Evolutionary conservation across 2,329 filamentous ascomycete genomes (phyloP).

Genomic region (Aureobasidium uvarum): DNA sequence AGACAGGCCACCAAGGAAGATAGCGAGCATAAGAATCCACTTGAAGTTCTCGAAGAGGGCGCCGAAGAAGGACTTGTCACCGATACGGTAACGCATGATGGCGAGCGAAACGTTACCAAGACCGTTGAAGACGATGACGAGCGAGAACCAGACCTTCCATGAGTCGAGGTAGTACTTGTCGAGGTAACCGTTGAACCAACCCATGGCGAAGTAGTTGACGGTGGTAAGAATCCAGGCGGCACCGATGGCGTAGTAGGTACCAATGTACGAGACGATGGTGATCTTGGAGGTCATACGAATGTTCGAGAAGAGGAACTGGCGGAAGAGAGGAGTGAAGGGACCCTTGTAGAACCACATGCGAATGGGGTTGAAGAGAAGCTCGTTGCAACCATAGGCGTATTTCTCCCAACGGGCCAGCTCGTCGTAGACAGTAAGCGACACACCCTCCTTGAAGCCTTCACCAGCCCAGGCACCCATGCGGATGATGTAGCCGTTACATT

Average conservation of each 20-base stretch:
- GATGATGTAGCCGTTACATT: constrained; percentile 65
- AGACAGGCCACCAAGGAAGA: constrained; percentile 79
- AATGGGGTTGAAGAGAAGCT: constrained; percentile 67
- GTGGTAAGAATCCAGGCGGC: constrained; percentile 65
- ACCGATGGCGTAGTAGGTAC: constrained; percentile 67
- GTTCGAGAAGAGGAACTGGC: constrained; percentile 58
- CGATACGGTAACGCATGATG: constrained; percentile 61
- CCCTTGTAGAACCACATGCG: constrained; percentile 60
- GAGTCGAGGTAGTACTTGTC: constrained; percentile 67
- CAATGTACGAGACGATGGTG: constrained; percentile 69
- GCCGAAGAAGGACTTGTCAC: constrained; percentile 52
- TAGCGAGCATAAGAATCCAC: constrained; percentile 63
- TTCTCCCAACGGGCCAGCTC: constrained; percentile 72
- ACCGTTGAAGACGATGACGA: constrained; percentile 64
- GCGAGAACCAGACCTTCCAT: constrained; percentile 62
- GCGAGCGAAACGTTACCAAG: constrained; percentile 62
- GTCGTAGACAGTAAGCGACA: constrained; percentile 70
- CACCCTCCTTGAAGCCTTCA: constrained; percentile 70
- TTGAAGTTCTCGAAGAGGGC: constrained; percentile 59
- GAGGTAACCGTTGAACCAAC: constrained; percentile 66
- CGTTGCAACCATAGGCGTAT: constrained; percentile 69
- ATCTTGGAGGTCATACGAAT: constrained; percentile 66
- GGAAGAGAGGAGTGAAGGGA: constrained; percentile 65
- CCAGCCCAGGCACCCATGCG: constrained; percentile 68
- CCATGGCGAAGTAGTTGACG: constrained; percentile 68